Evolutionary conservation across 208 protist species (phyloP).

Genomic region (Trypanosoma boissoni): DNA sequence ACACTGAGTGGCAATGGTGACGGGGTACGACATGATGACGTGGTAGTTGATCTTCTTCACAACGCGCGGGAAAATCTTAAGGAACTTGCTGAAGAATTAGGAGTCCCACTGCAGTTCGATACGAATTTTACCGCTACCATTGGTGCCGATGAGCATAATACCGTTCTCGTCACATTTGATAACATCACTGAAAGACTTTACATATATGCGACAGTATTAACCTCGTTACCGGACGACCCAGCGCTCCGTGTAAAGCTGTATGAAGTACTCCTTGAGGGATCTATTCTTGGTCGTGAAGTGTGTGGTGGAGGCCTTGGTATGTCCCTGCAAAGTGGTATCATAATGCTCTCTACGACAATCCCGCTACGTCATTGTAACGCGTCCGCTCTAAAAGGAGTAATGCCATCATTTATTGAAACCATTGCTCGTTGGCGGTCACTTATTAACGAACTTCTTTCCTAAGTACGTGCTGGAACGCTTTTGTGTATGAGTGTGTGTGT

Average conservation of each 20-base stretch:
- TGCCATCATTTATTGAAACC: constrained; percentile 71
- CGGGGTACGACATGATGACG: neutral
- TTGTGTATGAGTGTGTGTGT: neutral
- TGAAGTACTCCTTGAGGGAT: constrained; percentile 73
- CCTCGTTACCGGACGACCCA: constrained; percentile 38
- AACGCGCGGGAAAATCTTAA: constrained; percentile 55
- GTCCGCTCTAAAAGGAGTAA: constrained; percentile 43
- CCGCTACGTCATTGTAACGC: constrained; percentile 36
- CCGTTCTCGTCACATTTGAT: constrained; percentile 73
- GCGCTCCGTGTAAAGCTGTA: constrained; percentile 63
- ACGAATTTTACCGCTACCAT: constrained; percentile 70
- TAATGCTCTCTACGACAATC: constrained; percentile 66
- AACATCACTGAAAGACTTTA: constrained; percentile 73
- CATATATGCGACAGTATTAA: constrained; percentile 73
- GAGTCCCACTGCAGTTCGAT: constrained; percentile 61
- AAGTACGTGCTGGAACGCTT: neutral
- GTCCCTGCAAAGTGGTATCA: constrained; percentile 53
- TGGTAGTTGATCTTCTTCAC: constrained; percentile 30
- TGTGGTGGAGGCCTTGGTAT: constrained; percentile 74
- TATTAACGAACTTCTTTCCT: constrained; percentile 43
- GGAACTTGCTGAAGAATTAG: constrained; percentile 41
- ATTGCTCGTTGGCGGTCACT: constrained; percentile 62
- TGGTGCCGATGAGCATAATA: constrained; percentile 58
- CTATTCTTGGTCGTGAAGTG: constrained; percentile 74
- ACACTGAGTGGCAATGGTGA: neutral